Base-by-base conservation (phyloP, 768 basidiomycete species). In the Lactarius akahatsu region DNA sequence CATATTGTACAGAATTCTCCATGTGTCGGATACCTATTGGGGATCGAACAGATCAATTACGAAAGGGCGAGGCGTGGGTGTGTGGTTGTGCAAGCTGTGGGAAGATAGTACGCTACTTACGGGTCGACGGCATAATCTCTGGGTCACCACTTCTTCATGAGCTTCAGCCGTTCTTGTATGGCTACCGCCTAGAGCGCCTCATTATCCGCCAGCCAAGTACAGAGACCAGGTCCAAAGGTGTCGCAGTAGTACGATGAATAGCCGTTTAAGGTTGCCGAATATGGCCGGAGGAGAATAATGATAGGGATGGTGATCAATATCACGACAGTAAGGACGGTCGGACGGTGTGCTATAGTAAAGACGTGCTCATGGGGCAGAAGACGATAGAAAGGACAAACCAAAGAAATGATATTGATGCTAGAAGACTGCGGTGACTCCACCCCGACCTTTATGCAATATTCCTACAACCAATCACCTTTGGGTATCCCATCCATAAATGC, bases 131-230 rank as follows among this genome's bases (percentile, higher is more conserved):
- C 34, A 23, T 47, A 28, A 0, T 56, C 62, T 15, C 41, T 23
- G 1, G 66, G 62, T 0, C 66, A 62, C 58, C 52, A 67, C 10
- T 67, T 67, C 18, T 9, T 63, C 20, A 67, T 63, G 16, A 67
- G 66, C 13, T 34, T 10, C 34, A 30, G 58, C 13, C 62, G 62
- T 1, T 56, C 52, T 30, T 60, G 34, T 9, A 67, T 0, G 20
- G 59, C 41, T n/a, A 26, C 13, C 0, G 8, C 20, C 43, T 67
- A 67, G 4, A 43, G 62, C 1, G 18, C 66, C 20, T 67, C 66
- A 28, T 67, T 62, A 0, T 59, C 43, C 3, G 30, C 45, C 23
- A 67, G 41, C 66, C 66, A 67, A 6, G 32, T 15, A 7, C 16
- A 13, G 9, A 67, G 66, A 3, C 57, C 3, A 0, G 13, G n/a